These are phyloP conservation scores for Blastobotrys apis DNA, from an alignment of 1,139 yeast genomes.

Conservation along the genomic window DNA sequence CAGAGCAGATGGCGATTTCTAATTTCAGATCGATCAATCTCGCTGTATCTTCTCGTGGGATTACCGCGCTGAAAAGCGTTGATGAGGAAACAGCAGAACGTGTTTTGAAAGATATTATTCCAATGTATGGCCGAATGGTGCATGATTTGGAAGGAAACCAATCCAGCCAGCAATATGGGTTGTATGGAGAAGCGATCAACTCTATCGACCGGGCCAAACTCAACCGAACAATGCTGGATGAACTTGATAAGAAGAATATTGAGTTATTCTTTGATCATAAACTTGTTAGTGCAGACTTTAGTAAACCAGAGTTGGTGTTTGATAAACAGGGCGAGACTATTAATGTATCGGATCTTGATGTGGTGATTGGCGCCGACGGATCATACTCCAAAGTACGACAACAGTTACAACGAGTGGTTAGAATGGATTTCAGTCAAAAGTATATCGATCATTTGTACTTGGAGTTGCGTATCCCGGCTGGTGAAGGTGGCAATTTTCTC, in stretches of 20 bases:
- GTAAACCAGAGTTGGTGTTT: conserved; percentile 12
- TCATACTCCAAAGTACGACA: conserved; percentile 71
- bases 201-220: conserved; percentile 75
- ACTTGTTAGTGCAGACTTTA: conserved; percentile 32
- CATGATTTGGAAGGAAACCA: conserved; percentile 64
- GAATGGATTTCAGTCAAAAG: conserved; percentile 71
- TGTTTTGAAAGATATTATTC: conserved; percentile 60
- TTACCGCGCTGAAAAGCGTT: conserved; percentile 59
- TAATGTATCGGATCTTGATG: conserved; percentile 43
- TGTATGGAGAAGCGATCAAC: conserved; percentile 80
- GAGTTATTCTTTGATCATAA: conserved; percentile 55
- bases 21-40: conserved; percentile 62
- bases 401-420: conserved; percentile 57
- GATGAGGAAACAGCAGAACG: conserved; percentile 55
- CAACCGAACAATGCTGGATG: conserved; percentile 61
- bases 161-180: conserved; percentile 70
- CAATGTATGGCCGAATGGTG: conserved; percentile 88
- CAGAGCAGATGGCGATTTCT: conserved; percentile 25
- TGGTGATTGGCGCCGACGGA: conserved; percentile 82
- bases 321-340: conserved; percentile 12
- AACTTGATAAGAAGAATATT: conserved; percentile 48
- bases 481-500: conserved; percentile 39
- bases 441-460: conserved; percentile 82
- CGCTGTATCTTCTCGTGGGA: conserved; percentile 83
- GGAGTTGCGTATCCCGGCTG: conserved; percentile 64